Evolutionary conservation across 352 stramenopile species (phyloP).

Genomic region (Pythium aristosporum): DNA sequence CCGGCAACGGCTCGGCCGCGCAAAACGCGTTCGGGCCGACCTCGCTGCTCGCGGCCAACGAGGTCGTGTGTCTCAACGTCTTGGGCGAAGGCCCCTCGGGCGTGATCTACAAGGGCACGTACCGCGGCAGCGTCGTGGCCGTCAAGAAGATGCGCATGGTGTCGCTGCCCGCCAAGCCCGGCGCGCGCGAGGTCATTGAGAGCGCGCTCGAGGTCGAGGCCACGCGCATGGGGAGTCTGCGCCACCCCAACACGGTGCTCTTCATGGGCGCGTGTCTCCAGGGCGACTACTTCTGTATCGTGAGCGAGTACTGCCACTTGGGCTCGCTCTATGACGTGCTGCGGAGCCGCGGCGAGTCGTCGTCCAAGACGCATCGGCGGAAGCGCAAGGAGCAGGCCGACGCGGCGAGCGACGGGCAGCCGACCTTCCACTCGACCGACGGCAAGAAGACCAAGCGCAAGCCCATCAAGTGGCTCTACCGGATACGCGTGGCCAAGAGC

Average conservation of each 20-base stretch:
- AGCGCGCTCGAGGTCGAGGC: constrained; percentile 82
- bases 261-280: constrained; percentile 98
- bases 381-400: constrained; percentile 9
- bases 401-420: background rate
- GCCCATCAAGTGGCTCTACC: constrained; percentile 77
- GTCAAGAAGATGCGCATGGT: constrained; percentile 90
- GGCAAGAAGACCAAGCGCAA: constrained; percentile 41
- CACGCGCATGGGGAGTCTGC: constrained; percentile 85
- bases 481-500: constrained; percentile 78
- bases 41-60: constrained; percentile 74
- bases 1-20: background rate
- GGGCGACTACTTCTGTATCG: constrained; percentile 95
- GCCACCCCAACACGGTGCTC: constrained; percentile 98
- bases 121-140: constrained; percentile 78
- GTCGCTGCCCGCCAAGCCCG: constrained; percentile 47
- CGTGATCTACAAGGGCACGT: constrained; percentile 85
- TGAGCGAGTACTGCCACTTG: constrained; percentile 94
- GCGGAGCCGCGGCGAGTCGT: constrained; percentile 37
- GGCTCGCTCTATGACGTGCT: constrained; percentile 96
- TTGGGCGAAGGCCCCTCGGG: constrained; percentile 80
- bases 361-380: background rate
- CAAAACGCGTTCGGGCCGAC: constrained; percentile 62
- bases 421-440: constrained; percentile 13
- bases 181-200: constrained; percentile 71
- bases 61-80: constrained; percentile 77